Conservation (phyloP, 192 early-diverging fungal genomes). For the Coemansia sp. region DNA sequence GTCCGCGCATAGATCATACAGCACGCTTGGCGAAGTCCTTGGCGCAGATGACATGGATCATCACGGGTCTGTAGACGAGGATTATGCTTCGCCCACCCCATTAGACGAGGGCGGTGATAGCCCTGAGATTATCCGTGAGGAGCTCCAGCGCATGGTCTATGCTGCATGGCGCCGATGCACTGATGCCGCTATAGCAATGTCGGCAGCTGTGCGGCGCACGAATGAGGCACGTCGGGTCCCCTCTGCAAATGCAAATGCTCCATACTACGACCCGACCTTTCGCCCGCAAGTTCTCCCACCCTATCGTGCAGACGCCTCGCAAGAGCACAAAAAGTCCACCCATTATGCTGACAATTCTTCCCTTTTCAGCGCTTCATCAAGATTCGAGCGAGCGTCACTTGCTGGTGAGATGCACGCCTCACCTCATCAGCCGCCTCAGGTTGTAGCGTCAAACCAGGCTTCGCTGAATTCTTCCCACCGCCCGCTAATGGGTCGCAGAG, state of each 20-base stretch:
- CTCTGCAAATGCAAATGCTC: conserved; percentile 27
- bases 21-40: neutral
- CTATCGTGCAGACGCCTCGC: conserved; percentile 34
- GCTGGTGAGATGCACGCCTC: conserved; percentile 24
- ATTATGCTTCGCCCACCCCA: conserved; percentile 15
- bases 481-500: conserved; percentile 13
- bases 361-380: conserved; percentile 2
- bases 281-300: conserved; percentile 47
- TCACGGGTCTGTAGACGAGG: conserved; percentile 9
- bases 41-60: conserved; percentile 7
- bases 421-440: conserved; percentile 17
- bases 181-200: conserved; percentile 48
- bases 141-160: conserved; percentile 50
- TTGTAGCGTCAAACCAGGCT: neutral
- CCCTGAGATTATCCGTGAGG: conserved; percentile 46
- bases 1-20: conserved; percentile 21
- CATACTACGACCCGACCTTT: conserved; percentile 52
- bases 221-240: conserved; percentile 32
- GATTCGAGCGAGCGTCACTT: conserved; percentile 12
- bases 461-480: conserved; percentile 13
- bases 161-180: conserved; percentile 52
- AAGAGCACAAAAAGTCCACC: conserved; percentile 4
- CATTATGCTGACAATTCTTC: conserved; percentile 4
- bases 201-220: conserved; percentile 34
- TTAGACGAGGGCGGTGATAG: conserved; percentile 47